Evolutionary conservation across 2,329 filamentous ascomycete species (phyloP), one percentile per base, ranked within the genome.

Genomic region (Verticillium longisporum): DNA sequence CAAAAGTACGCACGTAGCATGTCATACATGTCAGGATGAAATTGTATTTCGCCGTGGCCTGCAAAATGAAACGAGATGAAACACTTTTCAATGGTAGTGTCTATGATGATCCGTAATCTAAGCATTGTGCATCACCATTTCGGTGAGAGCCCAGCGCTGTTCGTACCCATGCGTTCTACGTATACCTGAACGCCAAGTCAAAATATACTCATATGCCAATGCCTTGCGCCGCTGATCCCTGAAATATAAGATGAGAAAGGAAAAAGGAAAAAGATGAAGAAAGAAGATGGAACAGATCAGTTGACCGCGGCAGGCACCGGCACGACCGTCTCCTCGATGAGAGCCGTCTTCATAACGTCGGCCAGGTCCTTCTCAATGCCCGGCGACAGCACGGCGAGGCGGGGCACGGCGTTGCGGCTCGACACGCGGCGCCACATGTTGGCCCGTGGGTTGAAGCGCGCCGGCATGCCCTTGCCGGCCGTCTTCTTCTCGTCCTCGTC

Each of bases 391-490:
- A 69, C 60, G 11, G 69, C 66, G 57, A 68, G 68, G 31, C 64
- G 63, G 58, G 77, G 70, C 65, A 83, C 81, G 41, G 81, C 79
- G 54, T 76, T 78, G 74, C 81, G 82, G 74, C 83, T 87, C 37
- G 81, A 84, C 54, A 84, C 80, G 33, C 85, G 78, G 59, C 87
- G 77, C 87, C 87, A 89, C 75, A 89, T 78, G 71, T 89, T 88
- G 33, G 86, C 87, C 55, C 86, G 78, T 7, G 87, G 87, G 73
- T 89, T 89, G 76, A 88, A 89, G 65, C 80, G 77, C 9, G 75
- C 79, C 0, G 86, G 86, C 63, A 83, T 74, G 45, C 87, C 87
- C 61, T 77, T 72, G 57, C 86, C 86, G 57, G 80, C 77, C 0
- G 86, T 89, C 77, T 83, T 81, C 69, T 79, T 73, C 65, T 85